Evolutionary conservation across 108 stramenopile genomes (phyloP), one percentile per base, ranked within the genome.

Genomic region (Cyclotella sp.): DNA sequence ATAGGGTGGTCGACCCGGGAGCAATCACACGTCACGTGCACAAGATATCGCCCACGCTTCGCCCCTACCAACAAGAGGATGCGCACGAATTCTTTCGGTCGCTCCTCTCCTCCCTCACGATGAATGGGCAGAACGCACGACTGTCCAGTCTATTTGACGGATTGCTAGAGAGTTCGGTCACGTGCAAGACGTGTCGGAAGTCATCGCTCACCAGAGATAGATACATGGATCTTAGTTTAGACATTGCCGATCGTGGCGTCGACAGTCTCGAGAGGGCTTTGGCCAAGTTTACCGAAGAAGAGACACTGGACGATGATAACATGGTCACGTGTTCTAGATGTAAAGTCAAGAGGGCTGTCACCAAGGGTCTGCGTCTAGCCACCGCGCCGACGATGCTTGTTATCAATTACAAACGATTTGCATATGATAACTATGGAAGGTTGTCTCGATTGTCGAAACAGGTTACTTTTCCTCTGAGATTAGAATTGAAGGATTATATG

Each of bases 211-310:
- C 95, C 6, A 76, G 92, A 68, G 95, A 95, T 70, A 75, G 92
- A 45, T 95, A 93, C 61, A 93, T 95, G 95, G 95, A 95, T 65
- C 82, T 95, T 22, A 89, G 88, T 64, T 72, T 95, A 7, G 92
- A 95, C 63, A 92, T 95, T 58, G 81, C 85, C 55, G 82, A 85
- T 68, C 55, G 67, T 2, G 65, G 85, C 16, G 85, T 92, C 49
- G 64, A 61, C 16, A 88, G 84, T 41, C 62, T 95, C 39, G 75
- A 81, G 40, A 83, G 83, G 64, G 95, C 95, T 22, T 77, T 95
- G 40, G 79, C 69, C 24, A 79, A 92, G 26, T 95, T 93, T 64
- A 95, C 92, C 45, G 77, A 85, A 68, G 80, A 88, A 30, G 95
- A 95, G 78, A 73, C 75, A 24, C 64, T 95, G 26, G 82, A 84